Evolutionary conservation across 2,329 filamentous ascomycete species (phyloP), one percentile per base, ranked within the genome.

Genomic region (Neocucurbitaria cava): DNA sequence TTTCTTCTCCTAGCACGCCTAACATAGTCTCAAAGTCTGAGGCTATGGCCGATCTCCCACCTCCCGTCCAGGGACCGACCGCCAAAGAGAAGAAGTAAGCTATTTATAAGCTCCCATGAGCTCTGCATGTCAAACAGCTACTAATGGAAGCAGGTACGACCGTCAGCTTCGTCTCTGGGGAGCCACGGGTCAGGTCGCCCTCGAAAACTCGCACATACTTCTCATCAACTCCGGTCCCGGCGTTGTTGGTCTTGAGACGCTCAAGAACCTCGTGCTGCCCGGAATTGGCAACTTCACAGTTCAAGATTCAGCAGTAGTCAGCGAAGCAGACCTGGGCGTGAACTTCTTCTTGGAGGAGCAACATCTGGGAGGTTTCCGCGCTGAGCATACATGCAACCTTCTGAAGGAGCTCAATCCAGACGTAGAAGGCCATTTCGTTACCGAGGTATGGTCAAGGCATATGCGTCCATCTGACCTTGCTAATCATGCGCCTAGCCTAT

Each of bases 241-340:
- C 9, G 90, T 92, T 2, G 90, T 92, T 30, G 95, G 93, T 13
- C 84, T 96, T 11, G 95, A 99, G 77, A 88, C 93, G 0, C 83
- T 99, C 58, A 99, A 99, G 82, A 99, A 99, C 72, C 85, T 99
- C n/a, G 91, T 99, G 3, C 81, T 99, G 8, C 95, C 95, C 52
- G 89, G 93, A 3, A 90, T 98, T 66, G 96, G 95, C 8, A 86
- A 87, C 23, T 99, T 97, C 74, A 96, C 91, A 0, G 96, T 99
- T 58, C 89, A 90, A 47, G 95, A 99, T 69, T 87, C 89, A 6
- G 85, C 87, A 1, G 75, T 83, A 2, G 93, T 99, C n/a, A 82
- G 81, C 1, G 89, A 96, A 64, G 82, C 87, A 38, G 95, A 99
- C 69, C 81, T 99, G 36, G 95, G 96, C 4, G 89, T 97, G 59